These are phyloP conservation scores for Candida michaelii DNA, from an alignment of 805 yeast genomes.

Conservation along the genomic window DNA sequence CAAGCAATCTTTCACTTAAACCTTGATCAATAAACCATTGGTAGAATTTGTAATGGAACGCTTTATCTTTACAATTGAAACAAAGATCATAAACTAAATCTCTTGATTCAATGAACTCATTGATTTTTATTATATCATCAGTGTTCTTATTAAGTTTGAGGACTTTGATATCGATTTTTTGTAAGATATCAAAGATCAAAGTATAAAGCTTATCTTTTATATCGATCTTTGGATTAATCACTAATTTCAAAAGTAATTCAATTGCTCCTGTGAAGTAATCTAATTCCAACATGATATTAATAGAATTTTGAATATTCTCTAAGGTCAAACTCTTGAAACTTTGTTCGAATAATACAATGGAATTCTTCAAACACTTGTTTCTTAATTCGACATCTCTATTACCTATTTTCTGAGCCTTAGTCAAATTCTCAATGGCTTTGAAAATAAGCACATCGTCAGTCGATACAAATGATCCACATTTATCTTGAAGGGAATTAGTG, in stretches of 20 bases:
- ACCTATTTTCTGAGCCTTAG: conserved; percentile 79
- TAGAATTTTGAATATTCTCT: conserved; percentile 80
- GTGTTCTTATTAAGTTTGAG: conserved; percentile 40
- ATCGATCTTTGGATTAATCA: conserved; percentile 53
- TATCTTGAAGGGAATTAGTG: conserved; percentile 82
- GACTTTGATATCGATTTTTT: conserved; percentile 67
- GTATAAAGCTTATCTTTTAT: conserved; percentile 54
- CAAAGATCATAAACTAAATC: conserved; percentile 74
- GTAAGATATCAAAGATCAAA: conserved; percentile 71
- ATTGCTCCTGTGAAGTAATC: conserved; percentile 85
- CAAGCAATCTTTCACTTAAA: conserved; percentile 71
- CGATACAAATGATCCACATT: conserved; percentile 94
- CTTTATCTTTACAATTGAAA: conserved; percentile 70
- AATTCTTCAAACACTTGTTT: conserved; percentile 63
- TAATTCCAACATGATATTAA: conserved; percentile 71
- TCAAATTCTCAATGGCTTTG: conserved; percentile 89
- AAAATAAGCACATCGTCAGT: conserved; percentile 90
- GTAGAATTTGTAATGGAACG: conserved; percentile 90
- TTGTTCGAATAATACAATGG: conserved; percentile 73
- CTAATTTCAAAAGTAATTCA: conserved; percentile 74
- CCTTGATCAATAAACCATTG: conserved; percentile 88
- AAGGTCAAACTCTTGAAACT: conserved; percentile 75
- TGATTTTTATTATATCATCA: conserved; percentile 38
- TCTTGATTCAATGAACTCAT: conserved; percentile 58
- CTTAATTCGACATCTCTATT: conserved; percentile 68